These are phyloP conservation scores for Chlorella sorokiniana DNA, from an alignment of 139 green algal genomes.

Conservation along the genomic window DNA sequence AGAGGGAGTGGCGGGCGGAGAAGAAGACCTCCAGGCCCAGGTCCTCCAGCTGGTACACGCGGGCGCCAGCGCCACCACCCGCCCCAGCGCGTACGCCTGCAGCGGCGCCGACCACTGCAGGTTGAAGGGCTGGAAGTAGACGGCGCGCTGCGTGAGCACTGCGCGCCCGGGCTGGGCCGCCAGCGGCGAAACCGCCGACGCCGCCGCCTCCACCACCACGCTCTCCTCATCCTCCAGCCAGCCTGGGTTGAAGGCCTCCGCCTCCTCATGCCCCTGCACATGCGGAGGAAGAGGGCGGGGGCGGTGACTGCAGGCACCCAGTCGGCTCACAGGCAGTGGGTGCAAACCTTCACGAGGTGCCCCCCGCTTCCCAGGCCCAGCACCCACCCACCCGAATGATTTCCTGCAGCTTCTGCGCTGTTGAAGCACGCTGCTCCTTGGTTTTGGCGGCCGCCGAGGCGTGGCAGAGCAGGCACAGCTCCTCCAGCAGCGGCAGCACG, in stretches of 20 bases:
- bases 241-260: constrained; percentile 65
- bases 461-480: constrained; percentile 43
- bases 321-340: too few relatives aligned
- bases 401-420: constrained; percentile 1
- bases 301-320: not conserved
- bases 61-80: constrained; percentile 63
- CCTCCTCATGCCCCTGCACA: constrained; percentile 55
- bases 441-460: not conserved
- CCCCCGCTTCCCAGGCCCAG: not conserved
- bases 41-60: constrained; percentile 65
- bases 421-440: constrained; percentile 17
- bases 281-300: not conserved
- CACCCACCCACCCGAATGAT: constrained; percentile 38
- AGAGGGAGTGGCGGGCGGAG: constrained; percentile 36
- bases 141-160: constrained; percentile 66
- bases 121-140: constrained; percentile 87
- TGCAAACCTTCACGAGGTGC: too few relatives aligned
- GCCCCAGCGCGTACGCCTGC: constrained; percentile 39
- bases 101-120: constrained; percentile 24
- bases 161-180: constrained; percentile 72
- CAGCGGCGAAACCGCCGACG: constrained; percentile 55
- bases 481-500: constrained; percentile 49
- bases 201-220: constrained; percentile 52
- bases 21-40: constrained; percentile 87
- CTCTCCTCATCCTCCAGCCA: constrained; percentile 73